Percentiles rank a stretch among this genome's conserved stretches.
phyloP scores from a whole-genome alignment of 164 flowering plant species.

The Annona squamosa region DNA sequence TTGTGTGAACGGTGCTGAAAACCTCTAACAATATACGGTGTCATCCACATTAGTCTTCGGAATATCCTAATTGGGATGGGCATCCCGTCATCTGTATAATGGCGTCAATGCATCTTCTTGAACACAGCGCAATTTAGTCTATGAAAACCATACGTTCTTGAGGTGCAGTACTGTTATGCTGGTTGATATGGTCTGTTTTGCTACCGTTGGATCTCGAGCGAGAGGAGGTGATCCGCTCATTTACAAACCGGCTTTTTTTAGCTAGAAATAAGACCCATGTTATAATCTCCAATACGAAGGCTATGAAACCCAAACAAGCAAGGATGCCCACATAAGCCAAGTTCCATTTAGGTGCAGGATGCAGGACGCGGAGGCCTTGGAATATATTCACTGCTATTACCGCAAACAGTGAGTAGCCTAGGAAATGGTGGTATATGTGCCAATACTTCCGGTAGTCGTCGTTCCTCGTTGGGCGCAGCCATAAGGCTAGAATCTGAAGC shows the following conservation, averaged over 20 bases:
- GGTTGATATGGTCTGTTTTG: too few species aligned
- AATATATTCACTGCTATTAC: slow-evolving; percentile 34
- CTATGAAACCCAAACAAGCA: slow-evolving; percentile 12
- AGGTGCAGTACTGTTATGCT: too few species aligned
- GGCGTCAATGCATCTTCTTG: too few species aligned
- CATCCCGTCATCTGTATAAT: too few species aligned
- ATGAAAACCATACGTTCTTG: too few species aligned
- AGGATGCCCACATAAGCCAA: slow-evolving; percentile 35
- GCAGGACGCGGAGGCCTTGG: slow-evolving; percentile 29
- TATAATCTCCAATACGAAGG: slow-evolving; percentile 23
- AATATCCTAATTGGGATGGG: too few species aligned
- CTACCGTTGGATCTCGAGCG: too few species aligned
- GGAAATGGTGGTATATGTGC: slow-evolving; percentile 50
- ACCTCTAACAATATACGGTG: too few species aligned
- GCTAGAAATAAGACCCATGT: slow-evolving; percentile 22
- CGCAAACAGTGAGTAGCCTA: slow-evolving; percentile 35
- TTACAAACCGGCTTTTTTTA: not conserved
- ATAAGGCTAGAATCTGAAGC: slow-evolving; percentile 33
- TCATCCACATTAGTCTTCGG: too few species aligned
- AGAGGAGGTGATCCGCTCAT: too few species aligned
- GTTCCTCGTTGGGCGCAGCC: slow-evolving; percentile 18
- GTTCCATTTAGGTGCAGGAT: slow-evolving; percentile 26
- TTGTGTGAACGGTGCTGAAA: too few species aligned
- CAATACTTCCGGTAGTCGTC: slow-evolving; percentile 35
- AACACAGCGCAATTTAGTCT: too few species aligned